Percentiles rank a stretch among this genome's conserved stretches.
These are phyloP conservation scores for Echeveria elegans DNA, from an alignment of 164 flowering plant species.

Conservation along the genomic window DNA sequence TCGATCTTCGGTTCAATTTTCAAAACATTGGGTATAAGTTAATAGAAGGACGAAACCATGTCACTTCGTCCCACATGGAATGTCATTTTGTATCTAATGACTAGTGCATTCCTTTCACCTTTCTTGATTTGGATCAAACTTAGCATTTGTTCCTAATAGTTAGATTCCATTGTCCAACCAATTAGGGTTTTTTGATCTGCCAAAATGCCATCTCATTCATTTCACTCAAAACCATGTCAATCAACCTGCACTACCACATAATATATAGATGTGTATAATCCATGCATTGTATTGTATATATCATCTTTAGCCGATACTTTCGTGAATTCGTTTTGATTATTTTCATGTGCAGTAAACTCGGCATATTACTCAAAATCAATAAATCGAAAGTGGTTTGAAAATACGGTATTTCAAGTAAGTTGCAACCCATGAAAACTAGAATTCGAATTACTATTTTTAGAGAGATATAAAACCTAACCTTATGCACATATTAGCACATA, in stretches of 20 bases:
- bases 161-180: neutral
- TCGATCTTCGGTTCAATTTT: too few relatives aligned
- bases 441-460: too few relatives aligned
- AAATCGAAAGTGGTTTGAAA: neutral
- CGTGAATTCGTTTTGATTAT: neutral
- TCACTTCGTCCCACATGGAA: neutral
- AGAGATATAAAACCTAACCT: neutral
- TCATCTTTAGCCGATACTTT: neutral
- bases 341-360: neutral
- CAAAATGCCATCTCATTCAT: neutral
- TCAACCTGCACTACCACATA: neutral
- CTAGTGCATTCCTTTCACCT: neutral
- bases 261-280: neutral
- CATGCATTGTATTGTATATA: neutral
- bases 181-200: slow-evolving; percentile 1
- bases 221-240: neutral
- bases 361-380: neutral
- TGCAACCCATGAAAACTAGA: too few relatives aligned
- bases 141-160: neutral
- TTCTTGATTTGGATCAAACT: neutral
- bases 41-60: neutral
- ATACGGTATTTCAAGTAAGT: too few relatives aligned
- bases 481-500: too few relatives aligned
- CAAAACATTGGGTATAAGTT: too few relatives aligned
- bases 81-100: slow-evolving; percentile 1